Base-by-base conservation (phyloP, 192 early-diverging fungal species). In the Coemansia sp. region DNA sequence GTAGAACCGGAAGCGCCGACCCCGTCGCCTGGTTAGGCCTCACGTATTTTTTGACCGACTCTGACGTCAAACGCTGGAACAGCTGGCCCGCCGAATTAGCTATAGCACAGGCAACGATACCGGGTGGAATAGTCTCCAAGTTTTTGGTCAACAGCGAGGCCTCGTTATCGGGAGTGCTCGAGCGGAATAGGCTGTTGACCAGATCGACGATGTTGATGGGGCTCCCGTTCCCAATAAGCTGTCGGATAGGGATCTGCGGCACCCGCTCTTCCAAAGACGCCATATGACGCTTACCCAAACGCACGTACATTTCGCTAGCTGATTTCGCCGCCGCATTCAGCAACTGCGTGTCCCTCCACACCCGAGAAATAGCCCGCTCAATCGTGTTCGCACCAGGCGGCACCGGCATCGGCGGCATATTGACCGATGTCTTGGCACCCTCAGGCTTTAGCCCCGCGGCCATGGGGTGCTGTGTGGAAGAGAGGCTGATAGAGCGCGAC, bases 21-120 rank as follows among this genome's bases (percentile, higher is more conserved):
- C 39, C 28, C 13, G 55, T 21, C 38, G 43, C 35, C 56, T 31
- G 37, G 34, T 37, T 65, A 58, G 37, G 55, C 23, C 33, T 26
- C n/a, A 65, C 68, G 43, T 79, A 71, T 65, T 64, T 53, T 31
- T n/a, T 41, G 21, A 80, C 60, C 20, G 66, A 41, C 1, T 71
- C 72, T n/a, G 36, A 25, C 5, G 65, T 75, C 48, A 80, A 61
- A 43, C 68, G 72, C 55, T 59, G 69, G 62, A 80, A 75, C 31
- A 80, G 62, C 62, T 80, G 78, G 11, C 62, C 53, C n/a, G 78
- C 43, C 7, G 78, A 80, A 66, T 75, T 75, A n/a, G 78, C 72
- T 8, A 80, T 75, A 1, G 78, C 72, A 48, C 73, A 72, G 0
- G 78, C 78, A 11, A 72, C 66, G 34, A 80, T 75, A 20, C 78